These are phyloP conservation scores for Xylaria telfairii DNA, from an alignment of 495 filamentous ascomycete genomes.

Conservation along the genomic window DNA sequence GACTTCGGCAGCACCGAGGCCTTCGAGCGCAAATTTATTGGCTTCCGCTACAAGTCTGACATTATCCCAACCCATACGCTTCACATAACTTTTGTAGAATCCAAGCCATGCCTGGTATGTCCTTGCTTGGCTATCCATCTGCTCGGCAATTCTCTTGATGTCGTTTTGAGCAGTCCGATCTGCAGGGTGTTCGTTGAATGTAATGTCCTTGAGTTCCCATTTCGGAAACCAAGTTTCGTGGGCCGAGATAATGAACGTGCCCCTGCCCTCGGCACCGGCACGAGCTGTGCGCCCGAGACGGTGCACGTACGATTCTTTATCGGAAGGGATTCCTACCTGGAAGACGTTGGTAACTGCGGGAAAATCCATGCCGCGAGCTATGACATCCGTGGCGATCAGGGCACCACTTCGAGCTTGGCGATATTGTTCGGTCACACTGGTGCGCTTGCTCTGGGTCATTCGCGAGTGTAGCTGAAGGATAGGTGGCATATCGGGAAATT, in stretches of 20 bases:
- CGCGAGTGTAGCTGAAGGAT: slow-evolving; percentile 67
- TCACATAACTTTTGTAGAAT: slow-evolving; percentile 58
- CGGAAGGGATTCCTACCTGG: slow-evolving; percentile 67
- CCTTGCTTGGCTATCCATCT: slow-evolving; percentile 32
- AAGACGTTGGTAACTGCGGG: slow-evolving; percentile 75
- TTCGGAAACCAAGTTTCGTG: slow-evolving; percentile 66
- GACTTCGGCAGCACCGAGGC: slow-evolving; percentile 52
- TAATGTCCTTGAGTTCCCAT: slow-evolving; percentile 42
- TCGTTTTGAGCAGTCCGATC: slow-evolving; percentile 39
- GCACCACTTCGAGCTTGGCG: slow-evolving; percentile 61
- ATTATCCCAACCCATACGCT: slow-evolving; percentile 48
- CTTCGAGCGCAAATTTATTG: slow-evolving; percentile 51
- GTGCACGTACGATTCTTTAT: slow-evolving; percentile 73
- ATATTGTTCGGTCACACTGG: slow-evolving; percentile 64
- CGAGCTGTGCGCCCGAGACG: slow-evolving; percentile 75
- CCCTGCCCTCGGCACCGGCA: slow-evolving; percentile 71
- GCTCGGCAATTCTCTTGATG: slow-evolving; percentile 30
- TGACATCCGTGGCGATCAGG: slow-evolving; percentile 72
- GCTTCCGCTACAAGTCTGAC: slow-evolving; percentile 48
- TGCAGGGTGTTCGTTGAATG: slow-evolving; percentile 35
- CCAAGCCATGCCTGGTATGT: slow-evolving; percentile 52
- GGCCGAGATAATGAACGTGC: slow-evolving; percentile 66
- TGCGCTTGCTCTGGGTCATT: slow-evolving; percentile 63
- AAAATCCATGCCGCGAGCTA: slow-evolving; percentile 80
- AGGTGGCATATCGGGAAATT: slow-evolving; percentile 49